Evolutionary conservation across 208 protist genomes (phyloP).

Genomic region (Leptomonas pyrrhocoris): DNA sequence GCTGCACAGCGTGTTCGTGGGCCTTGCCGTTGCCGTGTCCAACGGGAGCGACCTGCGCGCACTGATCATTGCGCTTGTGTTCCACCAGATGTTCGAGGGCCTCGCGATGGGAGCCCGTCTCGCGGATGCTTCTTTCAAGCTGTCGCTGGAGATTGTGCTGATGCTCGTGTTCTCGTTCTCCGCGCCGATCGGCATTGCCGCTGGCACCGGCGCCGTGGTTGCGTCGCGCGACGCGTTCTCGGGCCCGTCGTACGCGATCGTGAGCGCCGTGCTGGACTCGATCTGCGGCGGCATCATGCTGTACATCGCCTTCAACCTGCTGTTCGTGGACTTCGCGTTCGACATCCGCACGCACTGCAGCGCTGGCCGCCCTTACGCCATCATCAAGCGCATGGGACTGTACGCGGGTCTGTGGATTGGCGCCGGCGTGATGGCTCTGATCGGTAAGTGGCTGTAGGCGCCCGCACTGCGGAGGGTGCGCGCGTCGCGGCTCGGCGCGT

Average conservation of each 20-base stretch:
- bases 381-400: conserved; percentile 31
- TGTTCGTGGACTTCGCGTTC: conserved; percentile 61
- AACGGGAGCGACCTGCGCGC: conserved; percentile 34
- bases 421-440: conserved; percentile 45
- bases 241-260: conserved; percentile 32
- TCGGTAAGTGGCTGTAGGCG: conserved; percentile 47
- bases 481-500: too few species aligned
- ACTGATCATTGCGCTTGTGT: conserved; percentile 59
- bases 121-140: conserved; percentile 49
- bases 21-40: conserved; percentile 51
- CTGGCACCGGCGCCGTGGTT: conserved; percentile 32
- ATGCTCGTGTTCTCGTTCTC: conserved; percentile 53
- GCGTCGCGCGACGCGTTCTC: conserved; percentile 28
- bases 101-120: conserved; percentile 59
- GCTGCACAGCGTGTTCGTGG: conserved; percentile 72
- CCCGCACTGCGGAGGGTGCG: not conserved
- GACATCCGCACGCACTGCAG: conserved; percentile 43
- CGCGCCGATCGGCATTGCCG: conserved; percentile 51
- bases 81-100: conserved; percentile 80
- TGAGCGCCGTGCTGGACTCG: conserved; percentile 49
- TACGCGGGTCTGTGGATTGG: conserved; percentile 48
- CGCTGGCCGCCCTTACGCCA: not conserved
- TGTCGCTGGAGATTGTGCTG: conserved; percentile 43
- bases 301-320: conserved; percentile 65
- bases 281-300: conserved; percentile 72